Evolutionary conservation across 2,329 filamentous ascomycete species (phyloP).

Genomic region (Aspergillus fructus): DNA sequence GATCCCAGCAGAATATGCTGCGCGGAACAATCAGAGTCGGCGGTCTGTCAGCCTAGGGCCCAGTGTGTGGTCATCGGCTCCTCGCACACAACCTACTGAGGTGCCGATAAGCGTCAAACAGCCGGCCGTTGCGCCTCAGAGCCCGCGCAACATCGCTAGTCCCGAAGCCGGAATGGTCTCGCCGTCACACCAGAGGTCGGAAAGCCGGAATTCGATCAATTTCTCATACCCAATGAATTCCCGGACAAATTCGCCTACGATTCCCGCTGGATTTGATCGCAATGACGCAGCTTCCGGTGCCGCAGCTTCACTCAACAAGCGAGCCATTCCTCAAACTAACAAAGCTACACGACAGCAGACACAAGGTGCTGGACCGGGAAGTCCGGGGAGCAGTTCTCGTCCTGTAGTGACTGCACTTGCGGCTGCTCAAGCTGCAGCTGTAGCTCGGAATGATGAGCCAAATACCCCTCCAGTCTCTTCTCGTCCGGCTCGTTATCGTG

Average conservation of each 20-base stretch:
- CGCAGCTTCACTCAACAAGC: slow-evolving; percentile 24
- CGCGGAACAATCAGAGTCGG: slow-evolving; percentile 33
- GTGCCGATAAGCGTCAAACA: slow-evolving; percentile 44
- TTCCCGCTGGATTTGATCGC: slow-evolving; percentile 18
- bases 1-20: slow-evolving; percentile 57
- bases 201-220: slow-evolving; percentile 47
- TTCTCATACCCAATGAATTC: slow-evolving; percentile 48
- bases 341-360: slow-evolving; percentile 3
- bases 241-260: slow-evolving; percentile 41
- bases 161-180: slow-evolving; percentile 26
- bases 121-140: slow-evolving; percentile 17
- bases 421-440: slow-evolving; percentile 28
- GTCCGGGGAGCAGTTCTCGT: slow-evolving; percentile 26
- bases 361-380: slow-evolving; percentile 26
- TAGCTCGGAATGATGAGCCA: slow-evolving; percentile 16
- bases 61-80: slow-evolving; percentile 46
- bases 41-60: slow-evolving; percentile 55
- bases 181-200: slow-evolving; percentile 38
- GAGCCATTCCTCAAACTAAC: slow-evolving; percentile 23
- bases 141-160: slow-evolving; percentile 14
- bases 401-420: slow-evolving; percentile 31
- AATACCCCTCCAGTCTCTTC: not conserved
- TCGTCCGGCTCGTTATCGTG: slow-evolving; percentile 3
- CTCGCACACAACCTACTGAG: slow-evolving; percentile 40
- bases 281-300: slow-evolving; percentile 15